phyloP scores from a whole-genome alignment of 192 early-diverging fungal species.

The Backusella australiensis region DNA sequence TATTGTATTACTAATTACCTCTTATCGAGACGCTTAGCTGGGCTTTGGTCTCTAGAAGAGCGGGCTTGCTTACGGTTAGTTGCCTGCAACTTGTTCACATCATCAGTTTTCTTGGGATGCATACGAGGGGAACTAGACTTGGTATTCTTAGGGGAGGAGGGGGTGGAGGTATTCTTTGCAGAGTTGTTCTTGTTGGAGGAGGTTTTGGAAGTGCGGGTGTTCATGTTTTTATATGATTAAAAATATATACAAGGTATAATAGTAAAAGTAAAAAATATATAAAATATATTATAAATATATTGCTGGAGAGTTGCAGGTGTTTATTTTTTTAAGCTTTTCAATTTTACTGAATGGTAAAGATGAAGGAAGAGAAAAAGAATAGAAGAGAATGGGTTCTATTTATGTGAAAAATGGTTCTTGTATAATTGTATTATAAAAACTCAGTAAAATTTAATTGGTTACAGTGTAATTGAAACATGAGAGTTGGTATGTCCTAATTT shows the following conservation, averaged over 20 bases:
- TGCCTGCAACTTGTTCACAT: slow-evolving; percentile 5
- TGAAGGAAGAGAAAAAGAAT: neutral
- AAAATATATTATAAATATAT: slow-evolving; percentile 9
- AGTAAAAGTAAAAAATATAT: neutral
- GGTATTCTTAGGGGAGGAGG: neutral
- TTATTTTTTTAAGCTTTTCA: neutral
- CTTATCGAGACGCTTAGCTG: neutral
- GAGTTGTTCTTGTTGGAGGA: slow-evolving; percentile 3
- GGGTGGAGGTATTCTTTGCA: neutral
- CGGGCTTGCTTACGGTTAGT: neutral
- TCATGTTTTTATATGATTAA: slow-evolving; percentile 7
- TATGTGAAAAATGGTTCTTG: neutral
- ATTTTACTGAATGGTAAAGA: slow-evolving; percentile 2
- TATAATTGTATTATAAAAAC: neutral
- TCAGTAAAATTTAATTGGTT: neutral
- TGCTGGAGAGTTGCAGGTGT: neutral
- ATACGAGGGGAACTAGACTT: neutral
- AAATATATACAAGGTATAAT: slow-evolving; percentile 6
- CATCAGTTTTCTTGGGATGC: slow-evolving; percentile 6
- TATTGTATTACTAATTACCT: neutral
- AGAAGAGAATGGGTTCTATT: neutral
- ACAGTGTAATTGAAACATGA: neutral
- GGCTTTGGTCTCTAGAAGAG: neutral
- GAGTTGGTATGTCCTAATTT: neutral
- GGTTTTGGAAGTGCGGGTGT: neutral